phyloP scores from a whole-genome alignment of 1,284 basidiomycete genomes.

The Apiotrichum akiyoshidainum region DNA sequence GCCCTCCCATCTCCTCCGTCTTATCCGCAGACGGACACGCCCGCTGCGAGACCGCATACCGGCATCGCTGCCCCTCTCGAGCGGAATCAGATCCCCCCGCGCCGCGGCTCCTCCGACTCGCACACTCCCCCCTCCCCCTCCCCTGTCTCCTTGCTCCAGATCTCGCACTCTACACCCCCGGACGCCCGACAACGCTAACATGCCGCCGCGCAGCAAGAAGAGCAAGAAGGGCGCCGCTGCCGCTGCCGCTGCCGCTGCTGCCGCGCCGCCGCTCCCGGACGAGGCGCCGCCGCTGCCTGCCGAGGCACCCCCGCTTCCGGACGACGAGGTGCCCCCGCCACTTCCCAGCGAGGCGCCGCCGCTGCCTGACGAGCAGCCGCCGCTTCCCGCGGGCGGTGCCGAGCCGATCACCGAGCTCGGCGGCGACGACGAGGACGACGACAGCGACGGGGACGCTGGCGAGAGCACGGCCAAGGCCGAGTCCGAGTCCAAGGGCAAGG shows the following conservation, averaged over 20 bases:
- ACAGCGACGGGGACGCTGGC: too few relatives aligned
- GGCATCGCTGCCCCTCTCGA: too few relatives aligned
- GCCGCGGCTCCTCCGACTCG: too few relatives aligned
- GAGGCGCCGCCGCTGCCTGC: conserved; percentile 8
- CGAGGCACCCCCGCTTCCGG: conserved; percentile 15
- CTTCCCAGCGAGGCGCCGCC: conserved; percentile 5
- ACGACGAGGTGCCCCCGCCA: conserved; percentile 11
- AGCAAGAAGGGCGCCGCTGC: background rate
- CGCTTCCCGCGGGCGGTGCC: conserved; percentile 10
- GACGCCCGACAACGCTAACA: background rate
- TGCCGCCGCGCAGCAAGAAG: background rate
- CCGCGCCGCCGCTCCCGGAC: conserved; percentile 1
- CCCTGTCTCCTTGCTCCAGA: too few relatives aligned
- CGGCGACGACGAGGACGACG: conserved; percentile 12
- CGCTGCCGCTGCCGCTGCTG: background rate
- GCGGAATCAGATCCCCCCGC: too few relatives aligned
- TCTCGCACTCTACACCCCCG: too few relatives aligned
- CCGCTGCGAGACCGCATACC: too few relatives aligned
- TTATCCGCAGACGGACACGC: too few relatives aligned
- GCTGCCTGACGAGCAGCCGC: conserved; percentile 6
- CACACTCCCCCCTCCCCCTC: too few relatives aligned
- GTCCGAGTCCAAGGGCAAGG: conserved; percentile 21
- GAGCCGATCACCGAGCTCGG: conserved; percentile 24
- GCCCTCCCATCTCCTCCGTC: too few relatives aligned
- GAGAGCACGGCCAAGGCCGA: conserved; percentile 14